Base-by-base conservation (phyloP, 1,139 yeast genomes). In the Pichia cactophila region DNA sequence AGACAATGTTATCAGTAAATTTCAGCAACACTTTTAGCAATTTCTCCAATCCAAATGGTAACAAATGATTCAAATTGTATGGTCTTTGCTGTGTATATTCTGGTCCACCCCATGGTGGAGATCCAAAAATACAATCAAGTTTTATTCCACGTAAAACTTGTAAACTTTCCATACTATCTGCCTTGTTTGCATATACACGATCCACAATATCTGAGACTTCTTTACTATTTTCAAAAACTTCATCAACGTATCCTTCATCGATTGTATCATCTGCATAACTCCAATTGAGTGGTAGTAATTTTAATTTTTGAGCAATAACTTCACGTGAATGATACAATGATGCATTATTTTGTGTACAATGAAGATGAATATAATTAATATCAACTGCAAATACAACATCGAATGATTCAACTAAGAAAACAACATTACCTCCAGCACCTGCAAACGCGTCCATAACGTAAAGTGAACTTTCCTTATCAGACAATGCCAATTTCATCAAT, bases 31-130 rank as follows among this genome's bases (percentile, higher is more conserved):
- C 73, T 11, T 50, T 47, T 41, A 83, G 63, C 26, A 83, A 61
- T 26, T 65, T 63, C n/a, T 71, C 68, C 4, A 84, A 58, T 0
- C 71, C 66, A 47, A 80, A 68, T 2, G 94, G 90, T 46, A 67
- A 65, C 17, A 80, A 60, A 53, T 81, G 77, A 65, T 78, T 81
- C 16, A 80, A 59, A 55, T 82, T 80, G 68, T 79, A 86, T 0
- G 63, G 58, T 1, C 69, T 70, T 4, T 61, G 56, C 11, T 68
- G 59, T 36, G 69, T 67, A 66, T 90, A 92, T 5, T 69, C 64
- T 0, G 94, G 88, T 0, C 98, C 98, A 16, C 97, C 97, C 98
- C 98, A 92, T 0, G 97, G 97, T 0, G 97, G 97, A 6, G 96
- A 87, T 26, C 83, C 76, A 66, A 88, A 90, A 7, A 85, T 73